Evolutionary conservation across 1,139 yeast genomes (phyloP), one percentile per base, ranked within the genome.

Genomic region (Lodderomyces metapsilosis): DNA sequence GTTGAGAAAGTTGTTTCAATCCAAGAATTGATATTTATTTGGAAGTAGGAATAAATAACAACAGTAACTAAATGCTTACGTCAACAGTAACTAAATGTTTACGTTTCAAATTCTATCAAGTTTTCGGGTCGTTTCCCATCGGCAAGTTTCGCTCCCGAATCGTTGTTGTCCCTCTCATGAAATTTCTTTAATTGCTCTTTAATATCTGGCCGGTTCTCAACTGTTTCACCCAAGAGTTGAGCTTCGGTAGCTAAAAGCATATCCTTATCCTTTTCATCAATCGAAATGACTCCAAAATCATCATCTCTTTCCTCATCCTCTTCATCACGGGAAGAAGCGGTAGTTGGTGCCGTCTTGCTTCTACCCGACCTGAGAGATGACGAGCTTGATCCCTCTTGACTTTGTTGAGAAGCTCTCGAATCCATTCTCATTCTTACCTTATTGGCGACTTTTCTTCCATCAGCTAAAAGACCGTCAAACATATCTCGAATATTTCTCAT

Each of bases 381-480:
- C 33, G 49, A 57, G 30, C 62, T 66, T 18, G 53, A 47, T 36
- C 51, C 48, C 16, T 38, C 42, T 12, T 41, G 46, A 21, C 48
- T 46, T 3, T 64, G 55, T 39, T 48, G 56, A 3, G 66, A 54
- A 3, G 76, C 74, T n/a, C 76, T 76, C 24, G 81, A 83, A 57
- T 89, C 96, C 77, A 88, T 88, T 49, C 96, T 80, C 52, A 84
- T 82, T 50, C 92, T 81, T 1, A 91, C 95, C 56, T 87, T 91
- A 42, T 78, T 81, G 1, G 98, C 97, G 12, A 91, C 95, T 43
- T 91, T 80, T 58, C 88, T 74, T 4, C 97, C 96, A 61, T 92
- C 98, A 1, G 95, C 95, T 49, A 92, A 74, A 45, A 92, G 74
- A 8, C 95, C 94, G 61, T 88, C 96, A 66, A 92, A 87, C 79